Evolutionary conservation across 345 rosid species (phyloP).

Genomic region (Hypericum perforatum): DNA sequence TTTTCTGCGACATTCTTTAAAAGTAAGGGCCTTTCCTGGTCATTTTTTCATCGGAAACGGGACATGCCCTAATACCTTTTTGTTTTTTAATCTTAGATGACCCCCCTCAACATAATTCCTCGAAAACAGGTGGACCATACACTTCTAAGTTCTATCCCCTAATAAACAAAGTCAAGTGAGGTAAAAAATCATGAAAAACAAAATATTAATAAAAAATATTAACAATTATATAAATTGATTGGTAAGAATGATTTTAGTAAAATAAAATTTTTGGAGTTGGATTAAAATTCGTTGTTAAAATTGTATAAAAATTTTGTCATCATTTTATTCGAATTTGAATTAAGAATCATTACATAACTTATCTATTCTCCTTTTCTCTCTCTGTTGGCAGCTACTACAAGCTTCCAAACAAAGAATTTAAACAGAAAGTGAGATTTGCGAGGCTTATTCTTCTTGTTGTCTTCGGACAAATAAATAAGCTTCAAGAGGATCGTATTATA

Average conservation of each 20-base stretch:
- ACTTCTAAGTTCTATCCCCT: slow-evolving; percentile 17
- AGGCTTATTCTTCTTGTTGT: slow-evolving; percentile 37
- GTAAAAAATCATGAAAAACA: too few species aligned
- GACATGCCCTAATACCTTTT: slow-evolving; percentile 40
- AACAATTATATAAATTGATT: too few species aligned
- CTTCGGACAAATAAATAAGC: background rate
- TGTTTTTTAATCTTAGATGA: background rate
- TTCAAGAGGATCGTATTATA: too few species aligned
- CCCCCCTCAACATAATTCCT: slow-evolving; percentile 5
- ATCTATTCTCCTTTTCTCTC: slow-evolving; percentile 9
- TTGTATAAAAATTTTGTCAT: too few species aligned
- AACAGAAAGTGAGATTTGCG: slow-evolving; percentile 72
- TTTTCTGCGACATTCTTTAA: slow-evolving; percentile 44
- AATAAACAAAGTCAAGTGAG: too few species aligned
- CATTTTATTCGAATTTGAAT: too few species aligned
- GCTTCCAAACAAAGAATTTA: slow-evolving; percentile 85
- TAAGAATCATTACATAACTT: too few species aligned
- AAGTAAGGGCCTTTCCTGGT: slow-evolving; percentile 38
- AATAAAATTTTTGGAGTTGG: too few species aligned
- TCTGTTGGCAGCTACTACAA: slow-evolving; percentile 47
- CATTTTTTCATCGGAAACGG: slow-evolving; percentile 31
- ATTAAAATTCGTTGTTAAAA: too few species aligned
- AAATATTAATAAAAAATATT: too few species aligned
- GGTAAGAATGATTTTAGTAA: too few species aligned
- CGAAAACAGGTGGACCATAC: slow-evolving; percentile 20